Percentiles rank a stretch among this genome's conserved stretches.
These are phyloP conservation scores for Epichloe sp. DNA, from an alignment of 2,329 filamentous ascomycete species.

Conservation along the genomic window DNA sequence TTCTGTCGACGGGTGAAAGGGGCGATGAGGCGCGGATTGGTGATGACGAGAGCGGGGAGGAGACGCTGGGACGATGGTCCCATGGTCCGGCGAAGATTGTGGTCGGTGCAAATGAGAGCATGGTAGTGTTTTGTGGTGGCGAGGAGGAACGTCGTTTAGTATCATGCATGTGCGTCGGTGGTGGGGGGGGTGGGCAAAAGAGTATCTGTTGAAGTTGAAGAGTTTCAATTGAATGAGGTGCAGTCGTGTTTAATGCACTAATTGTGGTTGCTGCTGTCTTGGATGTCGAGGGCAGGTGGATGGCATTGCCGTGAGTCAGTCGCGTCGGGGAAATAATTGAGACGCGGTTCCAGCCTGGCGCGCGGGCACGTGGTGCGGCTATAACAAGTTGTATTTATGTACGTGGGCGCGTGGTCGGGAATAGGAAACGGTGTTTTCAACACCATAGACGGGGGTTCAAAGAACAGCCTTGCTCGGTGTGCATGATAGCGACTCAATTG, in stretches of 20 bases:
- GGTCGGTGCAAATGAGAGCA: conserved; percentile 30
- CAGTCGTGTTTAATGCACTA: neutral
- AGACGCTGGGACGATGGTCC: conserved; percentile 32
- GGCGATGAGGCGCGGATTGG: conserved; percentile 40
- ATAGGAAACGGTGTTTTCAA: no score
- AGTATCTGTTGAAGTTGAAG: neutral
- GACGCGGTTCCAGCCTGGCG: conserved; percentile 15
- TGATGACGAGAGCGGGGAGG: conserved; percentile 47
- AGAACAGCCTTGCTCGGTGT: no score
- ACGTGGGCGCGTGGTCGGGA: neutral
- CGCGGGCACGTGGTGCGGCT: conserved; percentile 18
- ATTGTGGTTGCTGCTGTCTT: neutral
- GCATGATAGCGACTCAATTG: no score
- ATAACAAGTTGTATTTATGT: neutral
- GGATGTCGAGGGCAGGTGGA: neutral
- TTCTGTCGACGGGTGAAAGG: conserved; percentile 29
- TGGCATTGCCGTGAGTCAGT: neutral
- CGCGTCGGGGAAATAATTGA: neutral
- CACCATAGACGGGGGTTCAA: no score
- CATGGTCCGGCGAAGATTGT: conserved; percentile 31
- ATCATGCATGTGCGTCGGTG: conserved; percentile 1
- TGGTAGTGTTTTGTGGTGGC: conserved; percentile 14
- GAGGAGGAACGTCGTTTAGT: neutral
- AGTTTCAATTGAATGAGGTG: neutral
- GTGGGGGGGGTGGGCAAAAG: no score